Conservation (phyloP, 2,329 filamentous ascomycete species). For the Talaromyces sp. region DNA sequence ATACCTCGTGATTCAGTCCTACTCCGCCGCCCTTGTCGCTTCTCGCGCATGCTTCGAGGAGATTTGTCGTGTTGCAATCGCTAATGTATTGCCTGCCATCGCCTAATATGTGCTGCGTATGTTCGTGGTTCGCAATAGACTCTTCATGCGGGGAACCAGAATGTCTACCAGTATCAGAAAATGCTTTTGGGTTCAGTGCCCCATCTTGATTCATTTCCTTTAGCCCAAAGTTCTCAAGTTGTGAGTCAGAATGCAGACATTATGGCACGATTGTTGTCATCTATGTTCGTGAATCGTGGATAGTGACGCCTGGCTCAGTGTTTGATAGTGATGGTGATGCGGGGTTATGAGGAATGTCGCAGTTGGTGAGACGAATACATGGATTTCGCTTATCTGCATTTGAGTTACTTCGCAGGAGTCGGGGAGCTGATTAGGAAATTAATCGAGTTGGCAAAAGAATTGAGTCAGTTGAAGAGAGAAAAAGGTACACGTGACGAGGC, state of each 20-base stretch:
- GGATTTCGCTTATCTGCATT: neutral
- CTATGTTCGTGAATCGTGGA: neutral
- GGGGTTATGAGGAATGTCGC: neutral
- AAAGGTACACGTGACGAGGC: neutral
- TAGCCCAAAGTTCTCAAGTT: neutral
- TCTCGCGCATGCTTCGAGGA: slow-evolving; percentile 8
- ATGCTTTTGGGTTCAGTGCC: neutral
- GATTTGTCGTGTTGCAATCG: neutral
- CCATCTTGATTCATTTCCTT: slow-evolving; percentile 11
- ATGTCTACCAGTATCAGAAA: no score
- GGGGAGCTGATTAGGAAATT: neutral
- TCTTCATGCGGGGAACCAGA: neutral
- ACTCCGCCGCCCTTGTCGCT: slow-evolving; percentile 12
- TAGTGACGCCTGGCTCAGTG: neutral
- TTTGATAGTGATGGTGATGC: neutral
- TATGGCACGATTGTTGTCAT: neutral
- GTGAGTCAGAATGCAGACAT: neutral
- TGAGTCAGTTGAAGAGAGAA: neutral
- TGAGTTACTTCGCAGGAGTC: neutral
- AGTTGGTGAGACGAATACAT: neutral
- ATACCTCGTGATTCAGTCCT: slow-evolving; percentile 4
- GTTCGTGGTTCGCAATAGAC: neutral
- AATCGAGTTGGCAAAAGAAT: neutral
- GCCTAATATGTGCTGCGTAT: neutral
- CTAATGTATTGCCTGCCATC: neutral